Evolutionary conservation across 1,284 basidiomycete genomes (phyloP), one percentile per base, ranked within the genome.

Genomic region (Apiotrichum veenhuisii): DNA sequence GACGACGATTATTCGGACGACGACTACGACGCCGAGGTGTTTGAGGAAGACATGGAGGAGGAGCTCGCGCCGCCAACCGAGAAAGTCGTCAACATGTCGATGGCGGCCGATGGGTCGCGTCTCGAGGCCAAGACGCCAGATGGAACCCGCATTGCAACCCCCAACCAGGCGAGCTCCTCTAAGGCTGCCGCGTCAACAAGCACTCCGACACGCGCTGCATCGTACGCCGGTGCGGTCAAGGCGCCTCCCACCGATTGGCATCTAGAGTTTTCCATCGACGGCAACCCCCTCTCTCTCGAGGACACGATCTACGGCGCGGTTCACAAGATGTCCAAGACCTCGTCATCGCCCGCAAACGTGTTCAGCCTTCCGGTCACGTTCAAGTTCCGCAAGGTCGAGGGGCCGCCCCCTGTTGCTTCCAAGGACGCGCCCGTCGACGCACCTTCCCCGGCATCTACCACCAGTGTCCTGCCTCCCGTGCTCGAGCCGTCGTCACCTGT

Each of bases 231-330:
- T 1, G 94, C 93, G 5, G 81, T 97, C 61, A 97, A 95, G 78
- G 80, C 91, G 2, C 89, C 91, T 69, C 91, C 93, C 0, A 84
- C 83, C 23, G 94, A 98, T 69, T 99, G 93, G 91, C 94, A 98
- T 73, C 83, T 98, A 47, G 89, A 94, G 73, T 98, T 99, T 75
- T 87, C 84, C 20, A 87, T 98, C 82, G 90, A 91, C 66, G 91
- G 89, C 56, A 85, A 90, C 58, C 78, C 84, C 17, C 78, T 98
- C 25, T 86, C 87, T 0, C 78, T 95, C 59, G 88, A 93, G 71
- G 83, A 95, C 59, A 98, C 96, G 1, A 87, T 99, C 57, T 98
- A 96, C 69, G 94, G 94, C 3, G 94, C 92, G 0, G 87, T 98
- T 42, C 92, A 98, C 73, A 66, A 62, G 46, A 55, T 68, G n/a